A percentile compares a stretch with the other conserved stretches of the same genome.
These are phyloP conservation scores for Aspergillus pseudoglaucus DNA, from an alignment of 2,329 filamentous ascomycete genomes.

Conservation along the genomic window DNA sequence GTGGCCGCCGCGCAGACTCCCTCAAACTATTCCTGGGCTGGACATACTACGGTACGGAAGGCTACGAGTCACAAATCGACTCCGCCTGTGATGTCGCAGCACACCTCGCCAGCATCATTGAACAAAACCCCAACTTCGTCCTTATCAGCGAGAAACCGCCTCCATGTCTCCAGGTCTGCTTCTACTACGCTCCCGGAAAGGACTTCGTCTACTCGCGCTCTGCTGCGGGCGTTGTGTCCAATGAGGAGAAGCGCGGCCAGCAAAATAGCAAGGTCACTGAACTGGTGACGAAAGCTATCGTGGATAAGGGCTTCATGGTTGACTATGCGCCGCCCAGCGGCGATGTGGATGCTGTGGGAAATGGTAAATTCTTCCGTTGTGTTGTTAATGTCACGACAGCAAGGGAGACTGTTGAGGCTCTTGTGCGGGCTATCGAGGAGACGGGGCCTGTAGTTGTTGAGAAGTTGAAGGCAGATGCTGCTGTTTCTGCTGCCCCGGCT, in stretches of 20 bases:
- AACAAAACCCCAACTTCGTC: conserved; percentile 53
- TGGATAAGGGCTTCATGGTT: conserved; percentile 61
- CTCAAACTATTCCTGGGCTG: conserved; percentile 84
- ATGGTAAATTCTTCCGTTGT: conserved; percentile 61
- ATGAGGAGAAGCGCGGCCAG: conserved; percentile 33
- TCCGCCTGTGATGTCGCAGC: conserved; percentile 65
- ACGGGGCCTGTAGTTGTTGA: conserved; percentile 31
- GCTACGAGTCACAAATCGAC: conserved; percentile 66
- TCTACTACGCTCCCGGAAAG: conserved; percentile 68
- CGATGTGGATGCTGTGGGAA: conserved; percentile 45
- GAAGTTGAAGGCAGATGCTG: conserved; percentile 18
- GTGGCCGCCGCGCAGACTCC: conserved; percentile 76
- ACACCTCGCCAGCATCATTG: conserved; percentile 59
- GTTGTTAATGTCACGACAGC: conserved; percentile 60
- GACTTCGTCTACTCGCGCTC: conserved; percentile 34
- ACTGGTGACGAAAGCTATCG: conserved; percentile 48
- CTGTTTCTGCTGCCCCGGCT: not conserved
- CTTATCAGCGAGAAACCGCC: conserved; percentile 71
- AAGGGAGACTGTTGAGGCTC: conserved; percentile 54
- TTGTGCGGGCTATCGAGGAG: conserved; percentile 55
- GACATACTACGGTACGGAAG: conserved; percentile 76
- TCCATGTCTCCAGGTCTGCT: conserved; percentile 89
- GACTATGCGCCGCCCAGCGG: conserved; percentile 53
- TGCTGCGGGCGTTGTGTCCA: conserved; percentile 16
- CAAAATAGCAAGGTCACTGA: conserved; percentile 52